Evolutionary conservation across 495 filamentous ascomycete genomes (phyloP).

Genomic region (Talaromyces stipitatus): DNA sequence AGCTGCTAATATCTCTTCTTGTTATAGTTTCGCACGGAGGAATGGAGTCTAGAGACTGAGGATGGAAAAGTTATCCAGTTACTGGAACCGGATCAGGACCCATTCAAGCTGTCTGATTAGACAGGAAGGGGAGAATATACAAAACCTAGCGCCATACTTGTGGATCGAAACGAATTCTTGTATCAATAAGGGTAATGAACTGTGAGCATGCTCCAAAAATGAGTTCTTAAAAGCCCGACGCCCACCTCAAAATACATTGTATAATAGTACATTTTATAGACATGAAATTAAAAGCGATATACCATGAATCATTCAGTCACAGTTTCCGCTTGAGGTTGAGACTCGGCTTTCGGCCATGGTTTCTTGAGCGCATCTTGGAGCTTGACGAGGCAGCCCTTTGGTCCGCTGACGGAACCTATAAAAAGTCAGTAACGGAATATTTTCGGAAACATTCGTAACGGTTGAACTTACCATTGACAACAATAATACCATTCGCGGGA

Average conservation of each 20-base stretch:
- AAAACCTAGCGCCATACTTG: background rate
- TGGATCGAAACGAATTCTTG: background rate
- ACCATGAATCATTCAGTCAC: constrained; percentile 31
- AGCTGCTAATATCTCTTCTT: background rate
- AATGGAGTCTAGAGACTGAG: constrained; percentile 66
- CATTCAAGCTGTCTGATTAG: constrained; percentile 40
- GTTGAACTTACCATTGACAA: constrained; percentile 62
- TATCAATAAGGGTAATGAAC: background rate
- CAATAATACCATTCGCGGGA: constrained; percentile 72
- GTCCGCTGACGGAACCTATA: constrained; percentile 69
- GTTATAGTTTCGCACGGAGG: constrained; percentile 59
- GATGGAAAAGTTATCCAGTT: constrained; percentile 61
- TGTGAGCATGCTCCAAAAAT: constrained; percentile 1
- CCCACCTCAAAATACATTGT: constrained; percentile 3
- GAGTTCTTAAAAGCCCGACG: background rate
- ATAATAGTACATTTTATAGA: constrained; percentile 34
- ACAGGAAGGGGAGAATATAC: background rate
- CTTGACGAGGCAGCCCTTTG: constrained; percentile 73
- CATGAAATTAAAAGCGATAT: constrained; percentile 7
- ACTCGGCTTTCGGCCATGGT: constrained; percentile 53
- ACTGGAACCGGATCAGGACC: constrained; percentile 53
- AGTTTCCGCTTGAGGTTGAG: constrained; percentile 18
- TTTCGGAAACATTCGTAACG: background rate
- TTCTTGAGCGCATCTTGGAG: constrained; percentile 92
- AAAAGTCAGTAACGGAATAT: constrained; percentile 4